Evolutionary conservation across 2,329 filamentous ascomycete species (phyloP).

Genomic region (Aureobasidium leucospermi): DNA sequence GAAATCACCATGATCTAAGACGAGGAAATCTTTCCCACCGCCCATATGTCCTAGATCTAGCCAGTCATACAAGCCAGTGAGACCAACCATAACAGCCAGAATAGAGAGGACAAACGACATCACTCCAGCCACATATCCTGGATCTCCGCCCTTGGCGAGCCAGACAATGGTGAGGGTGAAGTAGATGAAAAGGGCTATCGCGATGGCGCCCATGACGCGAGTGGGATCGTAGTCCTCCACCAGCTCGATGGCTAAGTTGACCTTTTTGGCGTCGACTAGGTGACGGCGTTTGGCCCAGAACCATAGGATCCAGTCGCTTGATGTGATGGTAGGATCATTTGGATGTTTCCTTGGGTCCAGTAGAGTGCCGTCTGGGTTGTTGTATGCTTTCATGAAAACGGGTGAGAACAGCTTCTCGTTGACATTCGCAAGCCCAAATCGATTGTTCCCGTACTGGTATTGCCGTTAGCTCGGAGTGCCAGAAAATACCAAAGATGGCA

Average conservation of each 20-base stretch:
- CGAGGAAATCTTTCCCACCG: not conserved
- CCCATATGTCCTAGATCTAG: constrained; percentile 8
- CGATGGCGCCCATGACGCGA: not conserved
- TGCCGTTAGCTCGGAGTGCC: not conserved
- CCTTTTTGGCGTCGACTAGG: not conserved
- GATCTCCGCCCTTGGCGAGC: not conserved
- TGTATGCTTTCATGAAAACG: constrained; percentile 4
- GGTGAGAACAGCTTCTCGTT: constrained; percentile 1
- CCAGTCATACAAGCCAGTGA: constrained; percentile 4
- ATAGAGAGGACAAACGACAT: constrained; percentile 5
- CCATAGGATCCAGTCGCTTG: not conserved
- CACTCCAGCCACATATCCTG: not conserved
- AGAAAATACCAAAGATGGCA: no score
- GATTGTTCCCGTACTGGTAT: not conserved
- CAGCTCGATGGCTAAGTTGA: not conserved
- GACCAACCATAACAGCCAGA: not conserved
- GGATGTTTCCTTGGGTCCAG: not conserved
- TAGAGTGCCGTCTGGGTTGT: not conserved
- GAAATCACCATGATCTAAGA: not conserved
- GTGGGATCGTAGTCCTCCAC: not conserved
- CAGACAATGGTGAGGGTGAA: not conserved
- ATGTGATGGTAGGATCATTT: not conserved
- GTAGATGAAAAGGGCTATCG: not conserved
- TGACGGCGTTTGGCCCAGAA: not conserved
- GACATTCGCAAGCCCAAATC: not conserved